phyloP scores from a whole-genome alignment of 495 filamentous ascomycete species.

The Rhypophila decipiens region DNA sequence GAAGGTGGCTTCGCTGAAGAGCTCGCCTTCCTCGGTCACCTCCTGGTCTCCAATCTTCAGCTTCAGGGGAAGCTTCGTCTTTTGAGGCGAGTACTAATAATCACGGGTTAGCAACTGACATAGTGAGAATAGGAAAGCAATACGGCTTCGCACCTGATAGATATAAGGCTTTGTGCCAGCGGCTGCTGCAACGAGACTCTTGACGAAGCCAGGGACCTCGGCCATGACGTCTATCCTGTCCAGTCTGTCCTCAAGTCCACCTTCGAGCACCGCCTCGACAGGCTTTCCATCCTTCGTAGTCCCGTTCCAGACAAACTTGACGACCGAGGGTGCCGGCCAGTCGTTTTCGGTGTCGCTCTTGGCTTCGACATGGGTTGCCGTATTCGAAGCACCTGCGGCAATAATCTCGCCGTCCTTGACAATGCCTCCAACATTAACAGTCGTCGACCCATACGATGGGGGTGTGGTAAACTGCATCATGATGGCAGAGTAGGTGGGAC shows the following conservation, averaged over 20 bases:
- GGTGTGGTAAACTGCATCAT: slow-evolving; percentile 97
- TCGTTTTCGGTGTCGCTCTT: slow-evolving; percentile 69
- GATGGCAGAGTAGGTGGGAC: slow-evolving; percentile 73
- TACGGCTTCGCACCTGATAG: slow-evolving; percentile 70
- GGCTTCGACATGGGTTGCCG: slow-evolving; percentile 58
- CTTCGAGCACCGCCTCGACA: slow-evolving; percentile 62
- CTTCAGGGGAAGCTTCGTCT: slow-evolving; percentile 57
- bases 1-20: slow-evolving; percentile 88
- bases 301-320: slow-evolving; percentile 74
- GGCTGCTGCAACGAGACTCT: slow-evolving; percentile 79
- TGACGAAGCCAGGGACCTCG: slow-evolving; percentile 91
- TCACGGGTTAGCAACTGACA: slow-evolving; percentile 21
- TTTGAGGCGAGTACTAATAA: slow-evolving; percentile 60
- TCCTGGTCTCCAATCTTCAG: slow-evolving; percentile 76
- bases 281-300: slow-evolving; percentile 68
- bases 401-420: slow-evolving; percentile 75
- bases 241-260: slow-evolving; percentile 57
- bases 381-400: slow-evolving; percentile 57
- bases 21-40: slow-evolving; percentile 63
- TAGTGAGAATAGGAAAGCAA: too few relatives aligned
- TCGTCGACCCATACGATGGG: slow-evolving; percentile 86
- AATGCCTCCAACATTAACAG: slow-evolving; percentile 77
- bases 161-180: slow-evolving; percentile 94
- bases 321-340: slow-evolving; percentile 78
- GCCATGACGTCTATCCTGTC: slow-evolving; percentile 96